These are phyloP conservation scores for Fusarium pseudograminearum DNA, from an alignment of 2,329 filamentous ascomycete genomes.

Conservation along the genomic window DNA sequence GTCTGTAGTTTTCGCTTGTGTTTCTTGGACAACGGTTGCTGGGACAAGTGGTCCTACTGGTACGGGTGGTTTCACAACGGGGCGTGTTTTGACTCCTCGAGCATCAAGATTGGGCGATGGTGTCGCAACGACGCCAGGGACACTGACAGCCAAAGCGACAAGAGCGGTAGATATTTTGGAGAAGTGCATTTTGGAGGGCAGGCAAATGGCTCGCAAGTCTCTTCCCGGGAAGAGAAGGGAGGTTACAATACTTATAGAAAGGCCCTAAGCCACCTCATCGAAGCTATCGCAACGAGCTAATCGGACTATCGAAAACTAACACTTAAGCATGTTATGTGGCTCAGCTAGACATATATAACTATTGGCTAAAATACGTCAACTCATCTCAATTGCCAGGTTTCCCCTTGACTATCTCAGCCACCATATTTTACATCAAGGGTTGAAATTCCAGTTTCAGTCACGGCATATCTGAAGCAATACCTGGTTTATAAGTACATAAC, in stretches of 20 bases:
- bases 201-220: fast-evolving
- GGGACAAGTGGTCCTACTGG: no score
- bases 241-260: neutral
- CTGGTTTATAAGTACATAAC: no score
- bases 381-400: neutral
- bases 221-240: no score
- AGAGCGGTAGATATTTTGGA: neutral
- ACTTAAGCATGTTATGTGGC: neutral
- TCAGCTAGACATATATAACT: neutral
- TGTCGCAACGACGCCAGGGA: neutral
- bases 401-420: neutral
- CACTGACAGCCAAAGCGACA: neutral
- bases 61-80: no score
- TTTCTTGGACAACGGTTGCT: neutral
- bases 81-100: neutral
- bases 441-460: neutral
- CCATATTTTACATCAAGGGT: neutral
- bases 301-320: neutral
- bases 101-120: neutral
- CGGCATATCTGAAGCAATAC: no score
- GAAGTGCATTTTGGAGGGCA: neutral
- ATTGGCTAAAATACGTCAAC: neutral
- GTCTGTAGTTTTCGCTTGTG: neutral
- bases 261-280: neutral
- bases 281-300: neutral